phyloP scores from a whole-genome alignment of 345 rosid genomes.

The Pelargonium nanum region DNA sequence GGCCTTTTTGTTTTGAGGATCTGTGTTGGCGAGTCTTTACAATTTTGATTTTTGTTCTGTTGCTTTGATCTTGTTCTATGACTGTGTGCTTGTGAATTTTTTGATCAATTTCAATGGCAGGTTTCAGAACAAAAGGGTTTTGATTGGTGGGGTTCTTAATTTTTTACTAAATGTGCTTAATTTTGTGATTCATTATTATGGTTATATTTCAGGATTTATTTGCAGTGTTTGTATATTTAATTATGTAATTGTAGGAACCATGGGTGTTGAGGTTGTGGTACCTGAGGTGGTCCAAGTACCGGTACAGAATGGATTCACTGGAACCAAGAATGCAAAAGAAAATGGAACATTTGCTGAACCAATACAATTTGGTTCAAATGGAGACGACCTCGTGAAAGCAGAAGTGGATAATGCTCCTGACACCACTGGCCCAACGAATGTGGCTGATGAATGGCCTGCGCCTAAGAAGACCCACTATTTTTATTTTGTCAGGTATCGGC shows the following conservation, averaged over 20 bases:
- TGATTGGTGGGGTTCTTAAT: neutral
- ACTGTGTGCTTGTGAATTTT: neutral
- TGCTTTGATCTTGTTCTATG: neutral
- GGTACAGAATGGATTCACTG: conserved; percentile 27
- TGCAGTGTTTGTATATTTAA: neutral
- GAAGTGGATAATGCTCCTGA: conserved; percentile 31
- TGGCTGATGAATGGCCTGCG: conserved; percentile 77
- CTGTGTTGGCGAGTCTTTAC: neutral
- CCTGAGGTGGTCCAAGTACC: conserved; percentile 60
- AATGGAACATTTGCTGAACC: conserved; percentile 45
- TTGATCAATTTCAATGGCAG: neutral
- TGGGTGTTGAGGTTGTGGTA: conserved; percentile 79
- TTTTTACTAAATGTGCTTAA: neutral
- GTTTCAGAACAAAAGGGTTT: neutral
- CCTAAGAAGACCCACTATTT: conserved; percentile 48
- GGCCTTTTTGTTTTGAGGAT: neutral
- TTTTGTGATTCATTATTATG: neutral
- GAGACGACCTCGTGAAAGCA: conserved; percentile 31
- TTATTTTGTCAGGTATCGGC: conserved; percentile 47
- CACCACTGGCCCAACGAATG: conserved; percentile 51
- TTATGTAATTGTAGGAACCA: conserved; percentile 23
- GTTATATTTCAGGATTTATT: neutral
- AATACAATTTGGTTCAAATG: conserved; percentile 52
- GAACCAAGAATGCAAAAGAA: conserved; percentile 23
- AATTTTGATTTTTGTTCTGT: neutral